Percentiles rank a stretch among this genome's conserved stretches.
phyloP scores from a whole-genome alignment of 2,329 filamentous ascomycete genomes.

The Colletotrichum chrysophilum region DNA sequence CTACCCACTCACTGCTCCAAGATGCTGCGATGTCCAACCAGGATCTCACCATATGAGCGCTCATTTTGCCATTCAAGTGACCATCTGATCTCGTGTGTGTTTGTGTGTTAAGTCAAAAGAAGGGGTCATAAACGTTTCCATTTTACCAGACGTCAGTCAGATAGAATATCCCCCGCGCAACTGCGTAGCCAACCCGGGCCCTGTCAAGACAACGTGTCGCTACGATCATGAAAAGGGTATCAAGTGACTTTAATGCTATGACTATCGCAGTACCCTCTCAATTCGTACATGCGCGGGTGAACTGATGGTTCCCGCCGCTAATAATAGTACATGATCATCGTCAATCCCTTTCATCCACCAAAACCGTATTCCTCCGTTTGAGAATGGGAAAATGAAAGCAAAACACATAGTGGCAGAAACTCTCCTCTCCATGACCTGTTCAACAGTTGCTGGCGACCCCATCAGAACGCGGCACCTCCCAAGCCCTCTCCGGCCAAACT shows the following conservation, averaged over 20 bases:
- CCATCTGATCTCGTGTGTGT: neutral
- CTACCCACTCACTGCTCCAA: neutral
- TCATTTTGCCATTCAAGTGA: neutral
- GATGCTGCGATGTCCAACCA: neutral
- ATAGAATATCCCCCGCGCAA: neutral
- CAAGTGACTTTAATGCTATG: neutral
- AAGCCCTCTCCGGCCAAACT: slow-evolving; percentile 61
- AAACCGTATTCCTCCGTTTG: neutral
- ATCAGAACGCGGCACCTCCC: slow-evolving; percentile 59
- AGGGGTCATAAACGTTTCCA: neutral
- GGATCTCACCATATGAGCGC: neutral
- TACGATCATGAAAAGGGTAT: neutral
- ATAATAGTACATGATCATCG: slow-evolving; percentile 6
- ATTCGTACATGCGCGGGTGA: neutral
- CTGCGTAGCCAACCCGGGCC: neutral
- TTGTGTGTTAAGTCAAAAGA: neutral
- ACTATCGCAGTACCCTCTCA: neutral
- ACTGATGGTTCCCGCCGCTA: neutral
- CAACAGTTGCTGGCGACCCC: neutral
- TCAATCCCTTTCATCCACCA: neutral
- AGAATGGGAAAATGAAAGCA: neutral
- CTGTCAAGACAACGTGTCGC: neutral
- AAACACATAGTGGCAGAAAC: neutral
- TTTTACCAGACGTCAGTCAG: neutral
- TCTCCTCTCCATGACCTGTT: neutral